Evolutionary conservation across 2,329 filamentous ascomycete species (phyloP).

Genomic region (Trichoderma hamatum): DNA sequence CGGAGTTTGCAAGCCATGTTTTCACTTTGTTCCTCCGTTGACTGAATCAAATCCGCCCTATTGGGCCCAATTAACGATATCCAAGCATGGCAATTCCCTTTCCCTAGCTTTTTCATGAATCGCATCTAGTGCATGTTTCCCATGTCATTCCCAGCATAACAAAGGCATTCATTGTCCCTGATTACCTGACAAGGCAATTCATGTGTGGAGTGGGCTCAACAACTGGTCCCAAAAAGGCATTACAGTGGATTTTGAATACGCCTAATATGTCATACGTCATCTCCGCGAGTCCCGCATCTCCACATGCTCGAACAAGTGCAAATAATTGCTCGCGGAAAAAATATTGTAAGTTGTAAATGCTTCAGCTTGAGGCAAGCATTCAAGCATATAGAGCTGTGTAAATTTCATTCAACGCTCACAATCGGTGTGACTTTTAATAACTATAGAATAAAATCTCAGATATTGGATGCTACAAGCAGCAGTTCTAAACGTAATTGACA

Average conservation of each 20-base stretch:
- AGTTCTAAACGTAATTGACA: too few relatives aligned
- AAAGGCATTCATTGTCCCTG: background rate
- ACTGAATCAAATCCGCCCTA: background rate
- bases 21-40: background rate
- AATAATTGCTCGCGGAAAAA: background rate
- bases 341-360: background rate
- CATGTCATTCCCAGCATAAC: too few relatives aligned
- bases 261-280: background rate
- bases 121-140: background rate
- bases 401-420: background rate
- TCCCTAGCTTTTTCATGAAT: background rate
- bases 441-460: background rate
- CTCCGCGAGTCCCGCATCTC: background rate
- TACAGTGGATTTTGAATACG: background rate
- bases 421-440: background rate
- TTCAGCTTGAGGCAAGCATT: background rate
- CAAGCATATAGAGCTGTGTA: background rate
- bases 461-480: too few relatives aligned
- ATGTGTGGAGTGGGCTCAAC: background rate
- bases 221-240: background rate
- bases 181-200: background rate
- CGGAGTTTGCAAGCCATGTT: background rate
- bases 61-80: background rate
- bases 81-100: background rate
- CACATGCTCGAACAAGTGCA: background rate